A percentile compares a stretch with the other conserved stretches of the same genome.
Evolutionary conservation across 805 yeast species (phyloP).

Genomic region (Hyphopichia homilentoma): DNA sequence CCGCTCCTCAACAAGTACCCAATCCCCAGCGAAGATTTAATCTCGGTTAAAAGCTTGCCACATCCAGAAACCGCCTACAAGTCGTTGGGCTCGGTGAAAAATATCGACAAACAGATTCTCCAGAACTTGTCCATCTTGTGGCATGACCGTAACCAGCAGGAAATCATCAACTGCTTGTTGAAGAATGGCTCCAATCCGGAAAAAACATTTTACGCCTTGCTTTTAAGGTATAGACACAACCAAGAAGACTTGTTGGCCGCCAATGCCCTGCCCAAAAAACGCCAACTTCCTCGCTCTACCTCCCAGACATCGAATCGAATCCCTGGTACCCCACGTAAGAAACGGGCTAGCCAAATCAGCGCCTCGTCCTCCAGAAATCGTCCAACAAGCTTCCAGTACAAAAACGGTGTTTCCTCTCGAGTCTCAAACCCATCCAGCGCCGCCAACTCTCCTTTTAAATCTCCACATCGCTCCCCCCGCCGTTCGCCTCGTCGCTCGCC

Average conservation of each 20-base stretch:
- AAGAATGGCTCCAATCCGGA: slow-evolving; percentile 40
- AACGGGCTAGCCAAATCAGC: slow-evolving; percentile 27
- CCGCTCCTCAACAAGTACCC: slow-evolving; percentile 53
- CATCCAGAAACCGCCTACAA: slow-evolving; percentile 52
- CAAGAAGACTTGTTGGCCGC: slow-evolving; percentile 23
- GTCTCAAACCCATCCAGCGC: slow-evolving; percentile 30
- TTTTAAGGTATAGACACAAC: slow-evolving; percentile 41
- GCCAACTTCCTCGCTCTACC: slow-evolving; percentile 4
- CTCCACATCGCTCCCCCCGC: slow-evolving; percentile 20
- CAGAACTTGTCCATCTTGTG: slow-evolving; percentile 54
- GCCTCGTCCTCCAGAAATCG: slow-evolving; percentile 31
- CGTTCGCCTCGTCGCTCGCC: slow-evolving; percentile 17
- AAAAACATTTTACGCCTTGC: slow-evolving; percentile 44
- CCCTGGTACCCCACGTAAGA: slow-evolving; percentile 20
- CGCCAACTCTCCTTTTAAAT: slow-evolving; percentile 27
- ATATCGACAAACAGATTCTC: slow-evolving; percentile 51
- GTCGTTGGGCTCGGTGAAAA: slow-evolving; percentile 44
- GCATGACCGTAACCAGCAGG: slow-evolving; percentile 49
- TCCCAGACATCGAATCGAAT: slow-evolving; percentile 12
- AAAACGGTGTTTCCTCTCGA: slow-evolving; percentile 21
- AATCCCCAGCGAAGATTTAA: slow-evolving; percentile 42
- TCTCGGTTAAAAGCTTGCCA: slow-evolving; percentile 45
- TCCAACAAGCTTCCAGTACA: slow-evolving; percentile 41
- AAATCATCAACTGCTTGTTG: slow-evolving; percentile 34
- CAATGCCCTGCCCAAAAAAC: slow-evolving; percentile 1